Evolutionary conservation across 2,329 filamentous ascomycete genomes (phyloP).

Genomic region (Pestalotiopsis sp.): DNA sequence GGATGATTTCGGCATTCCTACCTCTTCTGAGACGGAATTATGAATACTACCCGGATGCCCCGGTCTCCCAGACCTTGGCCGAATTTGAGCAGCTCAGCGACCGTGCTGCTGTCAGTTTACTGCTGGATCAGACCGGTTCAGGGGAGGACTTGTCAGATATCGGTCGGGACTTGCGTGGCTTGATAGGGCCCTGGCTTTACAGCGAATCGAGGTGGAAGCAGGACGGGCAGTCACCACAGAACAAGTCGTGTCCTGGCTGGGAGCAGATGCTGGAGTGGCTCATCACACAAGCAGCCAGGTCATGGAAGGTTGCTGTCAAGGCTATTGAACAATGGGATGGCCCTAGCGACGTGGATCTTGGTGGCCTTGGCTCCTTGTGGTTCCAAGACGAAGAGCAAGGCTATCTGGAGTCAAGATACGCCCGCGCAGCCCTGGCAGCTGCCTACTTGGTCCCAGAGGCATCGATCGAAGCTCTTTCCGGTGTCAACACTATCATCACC

Average conservation of each 20-base stretch:
- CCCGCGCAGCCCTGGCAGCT: slow-evolving; percentile 66
- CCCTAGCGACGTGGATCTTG: slow-evolving; percentile 69
- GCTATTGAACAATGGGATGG: slow-evolving; percentile 75
- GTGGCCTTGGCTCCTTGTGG: slow-evolving; percentile 57
- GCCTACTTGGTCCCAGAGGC: slow-evolving; percentile 68
- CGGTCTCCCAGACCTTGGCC: slow-evolving; percentile 54
- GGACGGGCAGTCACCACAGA: slow-evolving; percentile 24
- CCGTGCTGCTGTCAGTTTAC: slow-evolving; percentile 56
- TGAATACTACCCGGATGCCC: slow-evolving; percentile 65
- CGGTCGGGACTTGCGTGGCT: slow-evolving; percentile 66
- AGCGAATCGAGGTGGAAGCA: slow-evolving; percentile 60
- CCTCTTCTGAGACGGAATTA: slow-evolving; percentile 69
- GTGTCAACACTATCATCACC: slow-evolving; percentile 60
- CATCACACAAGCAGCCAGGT: slow-evolving; percentile 55
- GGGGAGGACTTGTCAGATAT: slow-evolving; percentile 41
- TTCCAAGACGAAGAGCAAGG: slow-evolving; percentile 62
- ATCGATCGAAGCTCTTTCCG: slow-evolving; percentile 58
- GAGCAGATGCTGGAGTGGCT: slow-evolving; percentile 72
- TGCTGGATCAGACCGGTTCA: slow-evolving; percentile 59
- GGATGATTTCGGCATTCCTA: slow-evolving; percentile 70
- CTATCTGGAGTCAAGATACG: slow-evolving; percentile 65
- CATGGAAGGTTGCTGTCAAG: slow-evolving; percentile 64
- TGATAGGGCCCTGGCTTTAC: slow-evolving; percentile 76
- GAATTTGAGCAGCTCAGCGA: slow-evolving; percentile 66
- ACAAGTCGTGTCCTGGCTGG: slow-evolving; percentile 62